Base-by-base conservation (phyloP, 345 rosid genomes). In the Pistacia integerrima region DNA sequence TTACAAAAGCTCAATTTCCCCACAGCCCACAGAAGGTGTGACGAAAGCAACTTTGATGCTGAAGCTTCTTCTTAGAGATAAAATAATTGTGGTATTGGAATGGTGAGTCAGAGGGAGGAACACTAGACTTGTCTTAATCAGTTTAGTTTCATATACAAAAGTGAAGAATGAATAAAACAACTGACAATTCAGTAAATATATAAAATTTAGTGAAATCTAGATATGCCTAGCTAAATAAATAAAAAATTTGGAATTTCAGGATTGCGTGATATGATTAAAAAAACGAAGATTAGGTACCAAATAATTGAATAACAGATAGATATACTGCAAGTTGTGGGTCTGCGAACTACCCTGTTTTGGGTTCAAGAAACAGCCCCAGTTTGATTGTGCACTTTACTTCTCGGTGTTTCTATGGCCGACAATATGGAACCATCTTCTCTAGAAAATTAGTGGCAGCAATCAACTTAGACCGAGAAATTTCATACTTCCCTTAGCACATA, bases 51-150 rank as follows among this genome's bases (percentile, higher is more conserved):
- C 76, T 81, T 81, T 78, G 79, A 75, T 61, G 77, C 77, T 79
- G 72, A 79, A 79, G 83, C 76, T 75, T 78, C 82, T 75, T 78
- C 82, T 62, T 63, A 76, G 33, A 33, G 84, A 83, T 77, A 51
- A 76, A 81, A 72, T 74, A 74, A 82, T 73, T 71, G 79, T 70
- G 82, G 83, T 72, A 74, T 54, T 81, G 86, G 85, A 83, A 81
- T 74, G 82, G 67, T 75, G 86, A 79, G 55, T 79, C 83, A 74
- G 78, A 75, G 70, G 57, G 35, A 36, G 54, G 41, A 69, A 58
- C 79, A 68, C 18, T 70, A 49, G 82, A 72, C 75, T 69, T 64
- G 85, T 79, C 83, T 64, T 77, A 71, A 71, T 77, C 86, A 81
- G 61, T 49, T 41, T 49, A 11, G 64, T 74, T 74, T 51, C 69